Evolutionary conservation across 768 basidiomycete species (phyloP), one percentile per base, ranked within the genome.

Genomic region (Hygrocybe coccinea): DNA sequence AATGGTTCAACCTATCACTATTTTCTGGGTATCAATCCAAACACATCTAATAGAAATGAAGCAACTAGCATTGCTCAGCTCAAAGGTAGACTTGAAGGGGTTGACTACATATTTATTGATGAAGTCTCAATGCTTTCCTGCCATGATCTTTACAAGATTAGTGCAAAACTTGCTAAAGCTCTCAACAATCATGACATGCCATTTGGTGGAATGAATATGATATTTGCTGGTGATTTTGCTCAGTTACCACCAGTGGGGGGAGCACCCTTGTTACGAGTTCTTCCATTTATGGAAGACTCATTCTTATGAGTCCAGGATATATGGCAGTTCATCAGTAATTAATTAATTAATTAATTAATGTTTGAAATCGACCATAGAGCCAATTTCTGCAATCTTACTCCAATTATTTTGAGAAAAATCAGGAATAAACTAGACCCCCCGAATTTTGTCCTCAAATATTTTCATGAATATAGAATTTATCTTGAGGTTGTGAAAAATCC

Each of bases 211-310:
- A 41, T 41, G 39, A 41, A 41, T 10, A 65, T 78, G 44, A 71
- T 78, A n/a, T 67, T 78, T 55, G 74, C 76, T 12, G 76, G 76
- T n/a, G 76, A 78, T 52, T 76, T 78, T 68, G 75, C 72, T 1
- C 76, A 79, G 45, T 57, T 78, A 0, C 73, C 74, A 3, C 76
- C 71, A 25, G 66, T 61, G 3, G 54, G 46, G 19, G 66, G 67
- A 1, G 35, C 53, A 14, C 37, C 59, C 2, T 46, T 59, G 29
- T n/a, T n/a, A n/a, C n/a, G n/a, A n/a, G n/a, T n/a, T n/a, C n/a
- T n/a, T n/a, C n/a, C n/a, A n/a, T n/a, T n/a, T n/a, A n/a, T n/a
- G n/a, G n/a, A n/a, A n/a, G n/a, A n/a, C n/a, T n/a, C n/a, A n/a
- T n/a, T n/a, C n/a, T n/a, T n/a, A n/a, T n/a, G n/a, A n/a, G n/a